These are phyloP conservation scores for Suillus fuscotomentosus DNA, from an alignment of 768 basidiomycete genomes.

Conservation along the genomic window DNA sequence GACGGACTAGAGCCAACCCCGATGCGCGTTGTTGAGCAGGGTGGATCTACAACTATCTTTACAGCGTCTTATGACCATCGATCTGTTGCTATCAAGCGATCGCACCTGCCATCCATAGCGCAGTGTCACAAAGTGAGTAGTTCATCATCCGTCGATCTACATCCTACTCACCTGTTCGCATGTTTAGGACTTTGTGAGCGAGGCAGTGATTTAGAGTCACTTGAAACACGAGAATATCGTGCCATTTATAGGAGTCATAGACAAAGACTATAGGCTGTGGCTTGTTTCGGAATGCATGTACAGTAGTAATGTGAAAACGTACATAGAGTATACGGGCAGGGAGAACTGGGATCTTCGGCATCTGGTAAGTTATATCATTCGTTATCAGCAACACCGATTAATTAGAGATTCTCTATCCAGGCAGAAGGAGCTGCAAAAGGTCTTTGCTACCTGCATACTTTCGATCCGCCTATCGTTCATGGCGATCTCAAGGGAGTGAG, in stretches of 20 bases:
- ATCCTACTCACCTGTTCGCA: neutral
- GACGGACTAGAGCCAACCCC: neutral
- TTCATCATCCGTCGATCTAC: neutral
- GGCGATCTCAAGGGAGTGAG: constrained; percentile 41
- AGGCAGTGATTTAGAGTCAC: constrained; percentile 28
- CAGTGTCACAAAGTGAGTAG: neutral
- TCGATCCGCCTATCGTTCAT: constrained; percentile 33
- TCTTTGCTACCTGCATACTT: constrained; percentile 22
- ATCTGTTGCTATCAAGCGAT: constrained; percentile 25
- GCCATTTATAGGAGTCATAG: constrained; percentile 22
- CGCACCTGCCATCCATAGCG: neutral
- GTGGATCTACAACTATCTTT: constrained; percentile 22
- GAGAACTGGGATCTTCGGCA: constrained; percentile 3
- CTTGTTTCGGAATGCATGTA: constrained; percentile 24
- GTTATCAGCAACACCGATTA: neutral
- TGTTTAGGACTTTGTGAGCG: constrained; percentile 21
- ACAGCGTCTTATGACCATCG: constrained; percentile 14
- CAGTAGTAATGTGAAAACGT: constrained; percentile 17
- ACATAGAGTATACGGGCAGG: neutral
- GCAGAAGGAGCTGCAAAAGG: constrained; percentile 19
- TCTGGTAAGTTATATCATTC: constrained; percentile 7
- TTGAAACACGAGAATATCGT: constrained; percentile 26
- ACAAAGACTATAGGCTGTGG: constrained; percentile 12
- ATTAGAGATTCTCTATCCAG: neutral
- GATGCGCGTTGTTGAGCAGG: neutral